phyloP scores from a whole-genome alignment of 306 rosid genomes.

The Citrullus mucosospermus region DNA sequence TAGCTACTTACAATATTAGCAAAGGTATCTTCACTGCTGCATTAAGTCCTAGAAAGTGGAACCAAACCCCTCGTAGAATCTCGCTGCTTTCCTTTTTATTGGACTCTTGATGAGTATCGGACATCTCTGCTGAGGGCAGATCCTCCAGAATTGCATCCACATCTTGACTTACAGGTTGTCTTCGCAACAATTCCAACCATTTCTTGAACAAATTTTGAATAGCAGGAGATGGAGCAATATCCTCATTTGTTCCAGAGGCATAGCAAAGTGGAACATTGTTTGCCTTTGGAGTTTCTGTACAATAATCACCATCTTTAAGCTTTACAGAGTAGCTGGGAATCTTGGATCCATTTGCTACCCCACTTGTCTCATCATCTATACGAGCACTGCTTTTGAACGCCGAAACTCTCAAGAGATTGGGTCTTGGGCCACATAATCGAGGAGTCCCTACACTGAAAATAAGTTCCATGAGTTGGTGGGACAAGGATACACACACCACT shows the following conservation, averaged over 20 bases:
- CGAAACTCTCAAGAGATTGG: slow-evolving; percentile 41
- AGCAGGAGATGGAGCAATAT: slow-evolving; percentile 40
- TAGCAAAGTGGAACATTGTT: slow-evolving; percentile 43
- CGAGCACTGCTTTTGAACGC: slow-evolving; percentile 69
- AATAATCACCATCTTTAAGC: slow-evolving; percentile 41
- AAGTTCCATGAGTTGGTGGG: slow-evolving; percentile 21
- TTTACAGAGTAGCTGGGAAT: slow-evolving; percentile 45
- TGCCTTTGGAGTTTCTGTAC: slow-evolving; percentile 37
- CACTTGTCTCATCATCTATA: slow-evolving; percentile 41
- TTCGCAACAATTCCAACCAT: slow-evolving; percentile 56
- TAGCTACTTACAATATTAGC: slow-evolving; percentile 62
- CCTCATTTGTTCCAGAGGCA: slow-evolving; percentile 45
- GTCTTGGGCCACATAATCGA: slow-evolving; percentile 35
- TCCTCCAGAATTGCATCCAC: slow-evolving; percentile 34
- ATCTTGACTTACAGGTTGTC: slow-evolving; percentile 39
- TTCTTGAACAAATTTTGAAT: slow-evolving; percentile 52
- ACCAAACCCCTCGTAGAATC: slow-evolving; percentile 34
- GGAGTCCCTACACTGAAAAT: slow-evolving; percentile 78
- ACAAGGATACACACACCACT: not conserved
- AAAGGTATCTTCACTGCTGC: slow-evolving; percentile 61
- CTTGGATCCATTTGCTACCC: slow-evolving; percentile 45
- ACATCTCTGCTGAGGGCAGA: slow-evolving; percentile 24
- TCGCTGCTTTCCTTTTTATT: slow-evolving; percentile 24
- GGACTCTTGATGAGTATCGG: slow-evolving; percentile 26
- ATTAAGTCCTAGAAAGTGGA: slow-evolving; percentile 41